Base-by-base conservation (phyloP, 352 stramenopile genomes). In the Phytophthora brassicae region DNA sequence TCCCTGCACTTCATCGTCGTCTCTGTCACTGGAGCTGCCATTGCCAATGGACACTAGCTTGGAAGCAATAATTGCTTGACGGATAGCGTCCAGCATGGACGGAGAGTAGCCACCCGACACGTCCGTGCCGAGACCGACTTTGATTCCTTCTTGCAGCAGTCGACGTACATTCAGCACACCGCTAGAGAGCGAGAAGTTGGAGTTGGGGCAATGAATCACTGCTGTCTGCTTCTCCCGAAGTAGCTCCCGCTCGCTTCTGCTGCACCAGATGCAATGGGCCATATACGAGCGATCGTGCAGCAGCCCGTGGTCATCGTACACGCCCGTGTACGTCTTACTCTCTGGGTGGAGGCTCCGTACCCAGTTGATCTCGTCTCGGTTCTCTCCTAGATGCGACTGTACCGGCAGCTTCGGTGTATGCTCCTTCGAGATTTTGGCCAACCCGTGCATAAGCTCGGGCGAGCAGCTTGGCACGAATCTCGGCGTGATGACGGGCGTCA, bases 161-260 rank as follows among this genome's bases (percentile, higher is more conserved):
- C 74, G 86, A 17, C 84, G 80, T 8, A 94, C 86, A 56, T 94
- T 93, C n/a, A 94, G 51, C 3, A 93, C 81, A 38, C 89, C 82
- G 56, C 87, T 91, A n/a, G 77, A 84, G 51, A 98, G 86, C 36
- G 89, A 97, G 50, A 98, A 97, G 66, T 98, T 98, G 19, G 88
- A 97, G 46, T 97, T 95, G 17, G 95, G 90, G 66, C 95, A 98
- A 67, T 98, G 92, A 16, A 97, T 96, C n/a, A 98, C 87, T 0
- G 76, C 89, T 14, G 84, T 81, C 41, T 87, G 63, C 14, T 67
- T 79, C 13, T 73, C 60, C 29, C 54, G 66, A 26, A 98, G 65
- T 4, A 97, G 49, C 4, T 76, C 69, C 6, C 86, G 75, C 68
- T 98, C 94, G 22, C 69, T 57, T 16, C 72, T 64, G 16, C 63